These are phyloP conservation scores for Fomitopsis serialis DNA, from an alignment of 768 basidiomycete genomes.

Conservation along the genomic window DNA sequence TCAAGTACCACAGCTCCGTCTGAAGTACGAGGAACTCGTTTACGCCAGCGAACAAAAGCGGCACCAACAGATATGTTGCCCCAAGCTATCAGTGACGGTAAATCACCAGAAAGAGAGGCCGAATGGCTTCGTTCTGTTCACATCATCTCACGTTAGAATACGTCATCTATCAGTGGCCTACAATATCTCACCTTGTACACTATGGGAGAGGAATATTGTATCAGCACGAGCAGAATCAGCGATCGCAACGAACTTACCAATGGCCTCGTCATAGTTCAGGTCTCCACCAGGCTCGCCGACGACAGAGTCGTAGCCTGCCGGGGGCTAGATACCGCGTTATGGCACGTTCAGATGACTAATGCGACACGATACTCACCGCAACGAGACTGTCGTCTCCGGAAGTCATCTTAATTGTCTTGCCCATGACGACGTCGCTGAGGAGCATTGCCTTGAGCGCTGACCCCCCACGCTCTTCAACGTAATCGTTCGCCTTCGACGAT, in stretches of 20 bases:
- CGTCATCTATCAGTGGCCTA: neutral
- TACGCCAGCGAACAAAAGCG: too few species aligned
- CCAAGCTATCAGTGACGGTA: conserved; percentile 4
- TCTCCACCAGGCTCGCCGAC: conserved; percentile 21
- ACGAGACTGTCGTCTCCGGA: too few species aligned
- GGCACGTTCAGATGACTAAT: neutral
- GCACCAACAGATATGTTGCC: too few species aligned
- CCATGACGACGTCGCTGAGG: conserved; percentile 21
- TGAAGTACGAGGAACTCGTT: too few species aligned
- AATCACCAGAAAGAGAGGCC: conserved; percentile 17
- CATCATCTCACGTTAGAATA: neutral
- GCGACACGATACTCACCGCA: too few species aligned
- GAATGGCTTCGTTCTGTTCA: conserved; percentile 21
- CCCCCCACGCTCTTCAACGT: conserved; percentile 4
- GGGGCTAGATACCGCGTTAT: conserved; percentile 12
- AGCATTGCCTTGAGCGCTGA: conserved; percentile 17
- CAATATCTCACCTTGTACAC: conserved; percentile 14
- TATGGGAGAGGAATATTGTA: neutral
- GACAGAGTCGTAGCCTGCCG: conserved; percentile 18
- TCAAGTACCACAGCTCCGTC: too few species aligned
- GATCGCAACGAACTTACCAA: conserved; percentile 14
- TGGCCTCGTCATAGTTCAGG: conserved; percentile 23
- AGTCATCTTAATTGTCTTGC: conserved; percentile 13
- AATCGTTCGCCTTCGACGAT: conserved; percentile 23
- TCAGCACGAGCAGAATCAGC: neutral